phyloP scores from a whole-genome alignment of 192 early-diverging fungal genomes.

The Entophlyctis luteolus region DNA sequence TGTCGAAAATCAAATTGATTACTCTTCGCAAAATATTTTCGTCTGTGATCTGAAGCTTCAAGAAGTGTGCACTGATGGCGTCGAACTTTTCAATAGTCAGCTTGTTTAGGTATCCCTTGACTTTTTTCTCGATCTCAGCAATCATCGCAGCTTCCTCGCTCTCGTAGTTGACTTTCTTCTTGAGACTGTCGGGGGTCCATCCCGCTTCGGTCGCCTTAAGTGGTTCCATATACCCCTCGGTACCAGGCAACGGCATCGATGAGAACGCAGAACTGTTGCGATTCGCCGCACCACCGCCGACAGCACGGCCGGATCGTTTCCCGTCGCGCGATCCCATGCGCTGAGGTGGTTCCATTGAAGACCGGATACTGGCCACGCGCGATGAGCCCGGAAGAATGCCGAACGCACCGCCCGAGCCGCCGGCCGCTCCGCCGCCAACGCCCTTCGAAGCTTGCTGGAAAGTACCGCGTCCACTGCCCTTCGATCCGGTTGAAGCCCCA shows the following conservation, averaged over 20 bases:
- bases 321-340: constrained; percentile 17
- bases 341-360: constrained; percentile 1
- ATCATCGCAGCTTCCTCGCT: constrained; percentile 36
- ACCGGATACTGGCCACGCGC: too few species aligned
- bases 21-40: constrained; percentile 70
- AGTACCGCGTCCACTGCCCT: not conserved
- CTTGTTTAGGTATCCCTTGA: constrained; percentile 92
- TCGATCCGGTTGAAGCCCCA: constrained; percentile 4
- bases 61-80: constrained; percentile 75
- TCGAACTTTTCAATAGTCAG: constrained; percentile 94
- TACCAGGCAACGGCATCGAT: constrained; percentile 15
- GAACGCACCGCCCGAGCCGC: too few species aligned
- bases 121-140: constrained; percentile 51
- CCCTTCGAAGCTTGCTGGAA: too few species aligned
- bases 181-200: constrained; percentile 61
- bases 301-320: too few species aligned
- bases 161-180: constrained; percentile 23
- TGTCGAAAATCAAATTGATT: constrained; percentile 86
- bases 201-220: constrained; percentile 78
- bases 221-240: constrained; percentile 68
- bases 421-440: too few species aligned
- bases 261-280: not conserved
- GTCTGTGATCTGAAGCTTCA: constrained; percentile 70
- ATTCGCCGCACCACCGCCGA: constrained; percentile 22
- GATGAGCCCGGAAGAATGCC: too few species aligned